Evolutionary conservation across 345 rosid species (phyloP).

Genomic region (Salix arbutifolia): DNA sequence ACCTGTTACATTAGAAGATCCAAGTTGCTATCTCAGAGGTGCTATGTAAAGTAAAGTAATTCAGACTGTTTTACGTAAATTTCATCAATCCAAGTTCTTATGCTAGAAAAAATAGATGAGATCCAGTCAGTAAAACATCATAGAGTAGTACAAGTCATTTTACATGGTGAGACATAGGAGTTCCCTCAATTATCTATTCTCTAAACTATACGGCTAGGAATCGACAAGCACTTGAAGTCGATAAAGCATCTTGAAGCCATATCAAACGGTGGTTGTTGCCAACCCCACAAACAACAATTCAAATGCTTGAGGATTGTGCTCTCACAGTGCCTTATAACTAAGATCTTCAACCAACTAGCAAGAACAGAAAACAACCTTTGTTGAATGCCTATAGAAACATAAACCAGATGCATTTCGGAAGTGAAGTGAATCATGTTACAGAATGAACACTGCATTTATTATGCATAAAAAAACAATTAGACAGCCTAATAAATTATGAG

Average conservation of each 20-base stretch:
- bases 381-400: neutral
- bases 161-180: neutral
- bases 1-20: conserved; percentile 9
- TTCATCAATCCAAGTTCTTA: neutral
- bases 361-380: neutral
- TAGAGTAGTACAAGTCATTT: neutral
- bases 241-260: neutral
- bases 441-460: neutral
- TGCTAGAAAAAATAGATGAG: neutral
- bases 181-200: neutral
- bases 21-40: neutral
- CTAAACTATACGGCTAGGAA: neutral
- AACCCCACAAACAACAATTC: neutral
- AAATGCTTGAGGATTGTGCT: neutral
- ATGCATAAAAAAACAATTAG: neutral
- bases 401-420: too few relatives aligned
- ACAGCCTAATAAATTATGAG: neutral
- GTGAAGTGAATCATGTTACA: neutral
- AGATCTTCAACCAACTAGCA: neutral
- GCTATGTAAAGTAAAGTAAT: neutral
- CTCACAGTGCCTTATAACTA: neutral
- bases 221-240: neutral
- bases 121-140: neutral
- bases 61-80: neutral
- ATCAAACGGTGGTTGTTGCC: neutral